Base-by-base conservation (phyloP, 257 asterid genomes). In the Coffea eugenioides region DNA sequence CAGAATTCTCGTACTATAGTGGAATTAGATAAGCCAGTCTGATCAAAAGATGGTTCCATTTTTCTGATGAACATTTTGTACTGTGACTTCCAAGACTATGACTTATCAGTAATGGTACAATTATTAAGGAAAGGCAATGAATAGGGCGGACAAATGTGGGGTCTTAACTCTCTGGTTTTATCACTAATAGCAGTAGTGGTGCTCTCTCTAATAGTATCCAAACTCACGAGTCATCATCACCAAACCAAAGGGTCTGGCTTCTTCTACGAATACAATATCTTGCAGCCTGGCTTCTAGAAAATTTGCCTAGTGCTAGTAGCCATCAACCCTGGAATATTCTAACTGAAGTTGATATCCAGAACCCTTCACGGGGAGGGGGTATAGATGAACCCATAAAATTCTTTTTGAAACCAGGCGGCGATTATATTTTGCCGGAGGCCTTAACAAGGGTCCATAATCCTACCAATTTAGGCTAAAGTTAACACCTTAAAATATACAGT, bases 201-300 rank as follows among this genome's bases (percentile, higher is more conserved):
- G 0, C 20, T 2, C 14, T 43, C 10, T 43, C 10, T 5, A 71
- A 71, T 49, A 43, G 71, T 61, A 13, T 61, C 27, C 52, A 56
- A 51, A 62, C 72, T 64, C 71, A 43, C 62, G 43, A 39, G 43
- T 39, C 43, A 39, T 39, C 71, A 76, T 23, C 69, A 80, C 46
- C 71, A 61, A 34, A 46, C 31, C 2, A 72, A 16, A 65, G 39
- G 68, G 69, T 48, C 66, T 3, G 34, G 34, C 34, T 31, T 31
- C 34, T 31, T 31, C 34, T 48, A 36, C 12, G 34, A 31, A 31
- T 56, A 27, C 72, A 25, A 25, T 76, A 75, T 77, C 34, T 49
- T 59, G 69, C 67, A 49, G 56, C 69, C 65, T 31, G 69, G 75
- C 75, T 76, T 74, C 75, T 10, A 69, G 51, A 72, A 67, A 70